Base-by-base conservation (phyloP, 345 rosid genomes). In the Lepidium didymum region DNA sequence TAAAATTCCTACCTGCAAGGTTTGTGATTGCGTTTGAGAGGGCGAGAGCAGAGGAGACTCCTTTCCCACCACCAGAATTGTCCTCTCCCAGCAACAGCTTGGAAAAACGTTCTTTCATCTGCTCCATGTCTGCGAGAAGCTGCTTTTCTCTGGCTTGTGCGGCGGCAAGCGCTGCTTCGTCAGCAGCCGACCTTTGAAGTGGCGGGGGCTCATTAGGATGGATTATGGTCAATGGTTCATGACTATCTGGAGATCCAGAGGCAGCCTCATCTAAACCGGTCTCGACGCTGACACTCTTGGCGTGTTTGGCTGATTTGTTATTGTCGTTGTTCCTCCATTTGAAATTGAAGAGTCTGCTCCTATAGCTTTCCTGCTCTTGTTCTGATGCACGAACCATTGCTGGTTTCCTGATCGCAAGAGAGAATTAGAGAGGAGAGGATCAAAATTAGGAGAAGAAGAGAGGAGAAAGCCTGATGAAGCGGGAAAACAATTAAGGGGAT, bases 31-130 rank as follows among this genome's bases (percentile, higher is more conserved):
- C 84, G 62, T 80, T 80, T 10, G 93, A 87, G 60, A 87, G 63
- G 38, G 93, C 93, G 58, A 87, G 81, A 57, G 93, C 93, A 6
- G 93, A 87, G 14, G 90, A 80, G 41, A 87, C 88, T 41, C 92
- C 90, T 69, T 83, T 87, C 42, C 92, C 92, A 53, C 90, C 88
- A 44, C 92, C 85, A 8, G 92, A 87, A 80, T 84, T 87, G 49
- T 87, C 90, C 71, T 87, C 90, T n/a, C 90, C 93, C 62, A 85
- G 50, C 29, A 87, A 78, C 69, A 87, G 64, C 77, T 87, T 87
- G 3, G 81, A 77, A 52, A 87, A 85, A 18, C 74, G 83, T 45
- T 87, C 90, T 81, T 81, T 83, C 86, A 87, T 80, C 79, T 81
- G 82, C 42, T 87, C 85, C 75, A 65, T 60, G 43, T 83, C 90